Conservation (phyloP, 2,329 filamentous ascomycete genomes). For the Pestalotiopsis sp. region DNA sequence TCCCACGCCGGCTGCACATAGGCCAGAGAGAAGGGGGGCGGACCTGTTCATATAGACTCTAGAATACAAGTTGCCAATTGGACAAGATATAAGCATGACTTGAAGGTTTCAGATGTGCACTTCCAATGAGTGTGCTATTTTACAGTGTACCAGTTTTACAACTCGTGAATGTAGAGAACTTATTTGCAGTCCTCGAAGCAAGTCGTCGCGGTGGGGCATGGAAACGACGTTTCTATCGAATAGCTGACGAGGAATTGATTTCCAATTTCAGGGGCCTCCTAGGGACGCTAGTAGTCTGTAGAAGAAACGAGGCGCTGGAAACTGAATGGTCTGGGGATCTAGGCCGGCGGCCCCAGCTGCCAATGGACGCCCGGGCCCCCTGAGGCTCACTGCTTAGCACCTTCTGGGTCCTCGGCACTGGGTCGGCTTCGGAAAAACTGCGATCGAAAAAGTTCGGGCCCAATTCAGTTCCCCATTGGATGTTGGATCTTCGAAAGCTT, state of each 20-base stretch:
- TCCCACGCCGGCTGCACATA: neutral
- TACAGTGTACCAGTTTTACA: too few species aligned
- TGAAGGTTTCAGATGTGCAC: neutral
- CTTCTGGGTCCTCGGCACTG: slow-evolving; percentile 15
- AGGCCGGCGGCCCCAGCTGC: neutral
- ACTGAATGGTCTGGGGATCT: neutral
- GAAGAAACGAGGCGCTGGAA: neutral
- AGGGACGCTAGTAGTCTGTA: neutral
- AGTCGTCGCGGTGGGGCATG: neutral
- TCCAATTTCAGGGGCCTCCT: neutral
- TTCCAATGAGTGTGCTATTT: too few species aligned
- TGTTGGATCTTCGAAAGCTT: slow-evolving; percentile 14
- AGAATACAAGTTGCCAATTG: neutral
- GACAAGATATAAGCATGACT: neutral
- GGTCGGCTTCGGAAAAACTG: slow-evolving; percentile 32
- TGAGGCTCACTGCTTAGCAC: neutral
- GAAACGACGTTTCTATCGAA: neutral
- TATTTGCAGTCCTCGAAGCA: neutral
- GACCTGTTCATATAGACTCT: neutral
- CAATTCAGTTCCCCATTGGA: slow-evolving; percentile 3
- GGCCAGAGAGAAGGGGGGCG: neutral
- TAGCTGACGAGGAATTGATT: neutral
- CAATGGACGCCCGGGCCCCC: neutral
- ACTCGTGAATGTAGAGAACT: neutral
- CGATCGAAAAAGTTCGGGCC: slow-evolving; percentile 26